Conservation (phyloP, 1,284 basidiomycete genomes). For the Exobasidium cylindrosporum region DNA sequence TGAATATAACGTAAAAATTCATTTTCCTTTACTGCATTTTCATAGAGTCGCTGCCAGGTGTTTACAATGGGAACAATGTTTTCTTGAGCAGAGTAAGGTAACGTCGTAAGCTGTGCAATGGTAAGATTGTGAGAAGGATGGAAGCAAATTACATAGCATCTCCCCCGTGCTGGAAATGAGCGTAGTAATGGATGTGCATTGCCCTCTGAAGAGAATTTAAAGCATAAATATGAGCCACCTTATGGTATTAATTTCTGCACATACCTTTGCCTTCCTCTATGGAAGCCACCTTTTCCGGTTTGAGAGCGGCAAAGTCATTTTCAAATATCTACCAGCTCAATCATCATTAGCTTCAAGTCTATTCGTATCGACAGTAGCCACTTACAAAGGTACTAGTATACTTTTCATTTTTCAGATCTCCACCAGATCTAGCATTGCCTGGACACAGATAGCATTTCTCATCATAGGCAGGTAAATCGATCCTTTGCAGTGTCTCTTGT, state of each 20-base stretch:
- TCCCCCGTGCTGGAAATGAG: conserved; percentile 72
- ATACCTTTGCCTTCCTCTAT: conserved; percentile 14
- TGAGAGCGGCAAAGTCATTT: conserved; percentile 82
- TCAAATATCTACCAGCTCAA: conserved; percentile 61
- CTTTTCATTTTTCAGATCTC: conserved; percentile 65
- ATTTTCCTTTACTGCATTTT: conserved; percentile 42
- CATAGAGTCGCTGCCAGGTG: conserved; percentile 64
- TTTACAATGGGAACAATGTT: conserved; percentile 71
- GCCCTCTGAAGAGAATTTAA: conserved; percentile 5
- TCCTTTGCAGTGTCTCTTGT: conserved; percentile 33
- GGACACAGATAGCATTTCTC: conserved; percentile 85
- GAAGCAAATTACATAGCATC: conserved; percentile 86
- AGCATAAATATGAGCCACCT: neutral
- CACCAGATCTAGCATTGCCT: conserved; percentile 76
- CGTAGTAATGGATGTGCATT: conserved; percentile 61
- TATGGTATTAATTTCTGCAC: neutral
- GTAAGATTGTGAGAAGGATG: conserved; percentile 88
- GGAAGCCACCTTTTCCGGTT: conserved; percentile 58
- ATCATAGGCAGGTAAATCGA: conserved; percentile 66
- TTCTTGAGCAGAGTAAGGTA: conserved; percentile 44
- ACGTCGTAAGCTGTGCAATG: conserved; percentile 67
- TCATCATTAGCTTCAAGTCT: neutral
- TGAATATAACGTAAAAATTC: conserved; percentile 53
- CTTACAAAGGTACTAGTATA: conserved; percentile 66
- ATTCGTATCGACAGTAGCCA: neutral